Percentiles rank a stretch among this genome's conserved stretches.
Conservation (phyloP, 2,329 filamentous ascomycete genomes). For the Penicillium rolfsii region DNA sequence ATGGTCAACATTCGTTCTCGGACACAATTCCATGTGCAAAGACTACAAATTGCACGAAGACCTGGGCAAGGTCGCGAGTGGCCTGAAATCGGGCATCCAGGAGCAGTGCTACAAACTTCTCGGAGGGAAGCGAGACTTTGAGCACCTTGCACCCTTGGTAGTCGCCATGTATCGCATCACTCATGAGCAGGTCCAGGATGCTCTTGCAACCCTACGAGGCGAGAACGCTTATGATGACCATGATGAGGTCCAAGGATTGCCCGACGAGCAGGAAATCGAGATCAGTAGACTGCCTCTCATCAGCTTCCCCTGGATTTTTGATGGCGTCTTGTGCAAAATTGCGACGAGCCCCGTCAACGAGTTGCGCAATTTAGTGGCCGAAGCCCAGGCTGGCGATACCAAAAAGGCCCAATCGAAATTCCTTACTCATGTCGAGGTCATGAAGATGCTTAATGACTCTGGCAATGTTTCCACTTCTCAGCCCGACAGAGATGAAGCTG, state of each 20-base stretch:
- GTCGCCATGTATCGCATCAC: slow-evolving; percentile 89
- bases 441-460: not conserved
- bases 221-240: slow-evolving; percentile 9
- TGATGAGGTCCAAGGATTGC: slow-evolving; percentile 15
- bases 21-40: slow-evolving; percentile 69
- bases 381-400: slow-evolving; percentile 8
- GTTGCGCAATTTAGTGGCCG: not conserved
- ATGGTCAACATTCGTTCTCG: slow-evolving; percentile 82
- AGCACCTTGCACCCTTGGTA: slow-evolving; percentile 70
- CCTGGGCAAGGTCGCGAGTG: slow-evolving; percentile 68
- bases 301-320: slow-evolving; percentile 92
- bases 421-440: slow-evolving; percentile 12
- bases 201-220: slow-evolving; percentile 56
- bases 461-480: not conserved
- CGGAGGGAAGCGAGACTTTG: slow-evolving; percentile 63
- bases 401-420: slow-evolving; percentile 14
- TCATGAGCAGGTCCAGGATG: slow-evolving; percentile 66
- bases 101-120: slow-evolving; percentile 63
- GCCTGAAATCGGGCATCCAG: slow-evolving; percentile 70
- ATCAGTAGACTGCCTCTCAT: slow-evolving; percentile 69
- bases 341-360: slow-evolving; percentile 44
- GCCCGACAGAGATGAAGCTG: not conserved
- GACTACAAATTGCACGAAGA: slow-evolving; percentile 90
- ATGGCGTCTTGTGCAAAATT: slow-evolving; percentile 70
- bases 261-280: slow-evolving; percentile 17